Evolutionary conservation across 2,329 filamentous ascomycete species (phyloP), one percentile per base, ranked within the genome.

Genomic region (Cladosporium velox): DNA sequence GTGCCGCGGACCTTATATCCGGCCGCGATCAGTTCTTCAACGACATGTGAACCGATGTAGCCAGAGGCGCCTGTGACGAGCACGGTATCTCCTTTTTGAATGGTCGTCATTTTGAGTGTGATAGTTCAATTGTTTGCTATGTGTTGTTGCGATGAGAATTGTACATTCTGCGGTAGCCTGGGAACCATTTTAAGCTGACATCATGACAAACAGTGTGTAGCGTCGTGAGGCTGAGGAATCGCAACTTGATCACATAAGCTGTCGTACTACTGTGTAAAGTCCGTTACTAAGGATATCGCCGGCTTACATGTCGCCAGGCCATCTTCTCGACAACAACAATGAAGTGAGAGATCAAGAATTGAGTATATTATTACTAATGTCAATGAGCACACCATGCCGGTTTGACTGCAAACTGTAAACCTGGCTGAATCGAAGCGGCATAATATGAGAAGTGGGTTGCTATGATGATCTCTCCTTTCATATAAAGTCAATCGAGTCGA

Each of bases 1-100:
- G 72, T 72, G 8, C 72, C 75, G 18, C 73, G 71, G 26, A 77
- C 74, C 26, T 68, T 67, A 68, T 73, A 76, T n/a, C 72, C 72
- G 8, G 65, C 52, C 21, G 67, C 44, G 11, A 77, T 65, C 18
- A 73, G 59, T 65, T 74, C 66, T 49, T 73, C 68, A 32, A 68
- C 70, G 32, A 74, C 68, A 65, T 76, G 72, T 18, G 63, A 66
- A n/a, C 65, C 75, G 32, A 77, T 71, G 60, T 68, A 71, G 28
- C 74, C 72, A 44, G 69, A 72, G 26, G 67, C 71, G 35, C 74
- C 74, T 12, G 75, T 75, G 49, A 77, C 69, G 15, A 76, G 69
- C 18, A 77, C 67, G 28, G 66, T 68, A 15, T 66, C 66, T 47
- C 72, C 72, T 65, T 71, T 69, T n/a, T 66, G 54, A 35, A 71